A percentile compares a stretch with the other conserved stretches of the same genome.
Evolutionary conservation across 371 early-diverging fungal species (phyloP).

Genomic region (Saksenaea vasiformis): DNA sequence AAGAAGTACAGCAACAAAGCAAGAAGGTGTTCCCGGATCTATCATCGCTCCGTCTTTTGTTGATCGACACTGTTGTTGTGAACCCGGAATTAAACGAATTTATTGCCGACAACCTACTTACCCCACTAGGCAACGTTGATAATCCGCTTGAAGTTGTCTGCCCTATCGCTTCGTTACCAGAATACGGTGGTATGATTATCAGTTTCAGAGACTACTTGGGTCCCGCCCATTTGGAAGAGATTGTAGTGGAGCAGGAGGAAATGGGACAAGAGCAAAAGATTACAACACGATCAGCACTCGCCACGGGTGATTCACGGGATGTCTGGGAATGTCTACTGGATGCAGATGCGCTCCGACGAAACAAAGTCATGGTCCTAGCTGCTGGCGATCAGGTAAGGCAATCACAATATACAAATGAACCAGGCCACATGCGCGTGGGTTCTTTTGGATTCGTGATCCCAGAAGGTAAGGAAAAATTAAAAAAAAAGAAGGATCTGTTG

Average conservation of each 20-base stretch:
- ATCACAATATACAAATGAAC: constrained; percentile 8
- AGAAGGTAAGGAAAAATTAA: constrained; percentile 42
- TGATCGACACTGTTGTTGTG: constrained; percentile 72
- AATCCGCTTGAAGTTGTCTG: constrained; percentile 62
- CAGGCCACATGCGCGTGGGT: constrained; percentile 26
- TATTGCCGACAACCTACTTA: constrained; percentile 65
- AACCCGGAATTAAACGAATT: constrained; percentile 61
- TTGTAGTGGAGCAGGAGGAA: constrained; percentile 9
- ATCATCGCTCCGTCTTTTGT: constrained; percentile 60
- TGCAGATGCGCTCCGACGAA: constrained; percentile 53
- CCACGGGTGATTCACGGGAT: constrained; percentile 50
- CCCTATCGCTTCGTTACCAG: constrained; percentile 69
- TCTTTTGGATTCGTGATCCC: constrained; percentile 70
- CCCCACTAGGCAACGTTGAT: constrained; percentile 53
- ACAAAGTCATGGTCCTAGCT: constrained; percentile 55
- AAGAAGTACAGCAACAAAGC: constrained; percentile 51
- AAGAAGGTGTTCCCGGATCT: constrained; percentile 67
- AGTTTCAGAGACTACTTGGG: constrained; percentile 56
- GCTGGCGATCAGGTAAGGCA: constrained; percentile 37
- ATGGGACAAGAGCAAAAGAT: constrained; percentile 14
- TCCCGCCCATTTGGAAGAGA: constrained; percentile 37
- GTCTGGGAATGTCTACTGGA: constrained; percentile 60
- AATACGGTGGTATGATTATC: constrained; percentile 77
- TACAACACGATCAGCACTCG: constrained; percentile 30
- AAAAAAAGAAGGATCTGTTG: neutral